Base-by-base conservation (phyloP, 441 rosid species). In the Gossypium lobatum region DNA sequence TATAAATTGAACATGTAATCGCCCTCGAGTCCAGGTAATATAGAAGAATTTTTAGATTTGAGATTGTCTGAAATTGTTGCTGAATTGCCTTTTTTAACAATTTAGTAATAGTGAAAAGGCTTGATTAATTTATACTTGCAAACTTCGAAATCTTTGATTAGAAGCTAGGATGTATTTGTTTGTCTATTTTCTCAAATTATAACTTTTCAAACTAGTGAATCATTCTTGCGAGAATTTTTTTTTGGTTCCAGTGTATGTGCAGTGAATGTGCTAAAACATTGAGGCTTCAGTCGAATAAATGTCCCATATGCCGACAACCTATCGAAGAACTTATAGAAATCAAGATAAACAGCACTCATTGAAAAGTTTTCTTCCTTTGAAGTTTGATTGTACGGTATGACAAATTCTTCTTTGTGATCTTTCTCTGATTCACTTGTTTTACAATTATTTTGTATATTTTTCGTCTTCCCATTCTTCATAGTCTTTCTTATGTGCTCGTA, bases 231-330 rank as follows among this genome's bases (percentile, higher is more conserved):
- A 23, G 18, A 23, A 18, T 1, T 71, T 26, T 71, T 52, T 74
- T 77, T 39, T 39, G 45, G 28, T 66, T 80, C 73, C 90, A 92
- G 96, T 90, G 97, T 64, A 82, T 92, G 87, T 92, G 96, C 82
- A 81, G 88, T 26, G 94, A 84, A 61, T 92, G 97, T 73, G 94
- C 96, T 26, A 88, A 86, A 83, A 87, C 76, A 64, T 75, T 92
- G 83, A 83, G 89, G 81, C 79, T 86, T 73, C 96, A 81, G 75
- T 84, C 97, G 52, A 89, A 89, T 73, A 88, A 86, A 73, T 92
- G 97, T 77, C 97, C 97, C 31, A 89, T 90, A 61, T 92, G 97
- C 79, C 85, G 97, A 16, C 89, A 92, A 73, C 82, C 91, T 37
- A 90, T 92, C 8, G 76, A 77, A 46, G 87, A 87, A 79, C 89